Evolutionary conservation across 177 flowering plant genomes (phyloP).

Genomic region (Vitis hybrid): DNA sequence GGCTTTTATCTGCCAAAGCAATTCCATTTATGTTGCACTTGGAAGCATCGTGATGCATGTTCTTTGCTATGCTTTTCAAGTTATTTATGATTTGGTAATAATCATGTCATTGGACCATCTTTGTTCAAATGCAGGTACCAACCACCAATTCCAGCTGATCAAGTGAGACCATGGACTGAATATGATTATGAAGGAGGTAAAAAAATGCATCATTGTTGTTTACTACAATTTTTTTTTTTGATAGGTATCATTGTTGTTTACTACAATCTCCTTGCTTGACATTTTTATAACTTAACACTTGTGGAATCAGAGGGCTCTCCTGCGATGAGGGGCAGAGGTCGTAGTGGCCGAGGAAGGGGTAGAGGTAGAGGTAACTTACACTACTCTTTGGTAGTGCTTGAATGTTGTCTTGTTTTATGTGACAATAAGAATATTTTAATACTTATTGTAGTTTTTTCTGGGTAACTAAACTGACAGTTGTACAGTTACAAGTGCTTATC

Average conservation of each 20-base stretch:
- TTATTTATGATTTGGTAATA: background rate
- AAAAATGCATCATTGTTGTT: background rate
- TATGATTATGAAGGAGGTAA: constrained; percentile 65
- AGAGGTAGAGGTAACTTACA: constrained; percentile 46
- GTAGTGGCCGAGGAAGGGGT: constrained; percentile 58
- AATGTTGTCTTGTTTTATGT: background rate
- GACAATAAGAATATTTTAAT: background rate
- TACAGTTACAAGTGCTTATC: too few relatives aligned
- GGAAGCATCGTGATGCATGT: background rate
- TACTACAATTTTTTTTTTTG: too few relatives aligned
- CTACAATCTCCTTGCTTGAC: background rate
- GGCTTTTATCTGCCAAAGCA: too few relatives aligned
- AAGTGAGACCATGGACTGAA: constrained; percentile 53
- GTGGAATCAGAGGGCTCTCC: constrained; percentile 47
- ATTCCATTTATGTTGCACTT: too few relatives aligned
- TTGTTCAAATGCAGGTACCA: constrained; percentile 42
- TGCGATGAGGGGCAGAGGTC: constrained; percentile 46
- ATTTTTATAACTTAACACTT: background rate
- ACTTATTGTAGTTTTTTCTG: background rate
- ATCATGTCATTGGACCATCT: background rate
- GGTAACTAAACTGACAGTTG: too few relatives aligned
- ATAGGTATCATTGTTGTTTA: background rate
- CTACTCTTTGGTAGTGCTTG: background rate
- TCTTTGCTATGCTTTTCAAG: background rate
- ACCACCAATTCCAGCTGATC: constrained; percentile 62